phyloP scores from a whole-genome alignment of 208 protist genomes.

The Vickermania ingenoplastis region DNA sequence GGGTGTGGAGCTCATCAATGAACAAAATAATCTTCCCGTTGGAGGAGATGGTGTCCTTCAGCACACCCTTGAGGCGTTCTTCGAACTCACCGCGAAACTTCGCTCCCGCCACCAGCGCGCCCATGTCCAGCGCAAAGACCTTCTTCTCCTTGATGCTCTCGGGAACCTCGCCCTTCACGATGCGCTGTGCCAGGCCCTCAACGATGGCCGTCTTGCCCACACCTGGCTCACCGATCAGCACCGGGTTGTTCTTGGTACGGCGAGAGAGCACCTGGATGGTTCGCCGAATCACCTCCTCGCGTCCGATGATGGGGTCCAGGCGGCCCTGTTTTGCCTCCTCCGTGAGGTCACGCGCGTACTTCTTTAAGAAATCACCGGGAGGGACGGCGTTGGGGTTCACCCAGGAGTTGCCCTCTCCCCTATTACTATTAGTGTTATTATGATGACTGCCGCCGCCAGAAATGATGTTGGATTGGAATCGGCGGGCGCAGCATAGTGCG shows the following conservation, averaged over 20 bases:
- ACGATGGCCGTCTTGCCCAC: constrained; percentile 93
- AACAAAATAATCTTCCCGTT: constrained; percentile 98
- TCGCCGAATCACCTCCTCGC: constrained; percentile 98
- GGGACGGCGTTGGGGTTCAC: constrained; percentile 85
- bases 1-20: constrained; percentile 99
- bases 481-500: not conserved
- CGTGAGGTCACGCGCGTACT: constrained; percentile 96
- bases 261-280: constrained; percentile 94
- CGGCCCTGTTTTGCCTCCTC: constrained; percentile 88
- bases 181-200: constrained; percentile 89
- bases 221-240: constrained; percentile 96
- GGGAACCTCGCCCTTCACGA: constrained; percentile 89
- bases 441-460: constrained; percentile 9
- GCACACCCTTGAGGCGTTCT: constrained; percentile 98
- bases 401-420: constrained; percentile 67
- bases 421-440: constrained; percentile 15
- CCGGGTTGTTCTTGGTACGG: constrained; percentile 99
- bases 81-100: constrained; percentile 99
- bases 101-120: constrained; percentile 97
- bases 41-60: constrained; percentile 96
- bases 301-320: constrained; percentile 98
- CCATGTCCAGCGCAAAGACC: constrained; percentile 96
- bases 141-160: constrained; percentile 80
- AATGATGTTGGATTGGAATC: not conserved
- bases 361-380: constrained; percentile 87